Base-by-base conservation (phyloP, 1,139 yeast species). In the Magnusiomyces ingens region DNA sequence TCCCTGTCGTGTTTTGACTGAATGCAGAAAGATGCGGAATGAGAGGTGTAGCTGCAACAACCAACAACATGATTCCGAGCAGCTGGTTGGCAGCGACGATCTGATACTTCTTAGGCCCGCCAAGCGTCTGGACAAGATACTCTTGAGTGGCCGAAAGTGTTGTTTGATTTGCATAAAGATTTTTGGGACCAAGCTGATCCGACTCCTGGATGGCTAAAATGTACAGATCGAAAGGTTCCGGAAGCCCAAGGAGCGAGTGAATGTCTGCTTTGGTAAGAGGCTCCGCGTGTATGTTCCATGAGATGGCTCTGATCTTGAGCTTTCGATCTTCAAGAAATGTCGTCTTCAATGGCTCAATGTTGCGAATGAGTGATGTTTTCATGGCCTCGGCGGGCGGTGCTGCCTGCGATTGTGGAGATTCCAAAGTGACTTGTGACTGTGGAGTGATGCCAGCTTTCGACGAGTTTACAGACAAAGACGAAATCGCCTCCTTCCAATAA, bases 201-300 rank as follows among this genome's bases (percentile, higher is more conserved):
- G 81, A 72, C 58, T 80, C 84, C 59, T 80, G 84, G 53, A 80
- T 67, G 8, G 75, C 75, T 5, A 79, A 58, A 3, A 76, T 70
- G 54, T 74, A 73, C 0, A 79, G 55, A 54, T 77, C 80, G 2
- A 67, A 40, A 5, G 37, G 47, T 36, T 22, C 37, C 5, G 53
- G 53, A n/a, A 52, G 42, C 18, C 52, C 55, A 15, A 52, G 52
- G n/a, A 52, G 41, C 2, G 43, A 19, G 19, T 47, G 36, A n/a
- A 52, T 38, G 21, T 48, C 45, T 8, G 47, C 38, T 45, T 47
- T 44, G 42, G 29, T 46, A 3, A 52, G 41, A 10, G 55, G 50
- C n/a, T 44, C 52, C 2, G 52, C 55, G 21, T 48, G 55, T 13
- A 52, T 21, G 40, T 52, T 52, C 55, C 55, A 52, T 19, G 55